Conservation (phyloP, 306 rosid species). For the Styphnolobium japonicum region DNA sequence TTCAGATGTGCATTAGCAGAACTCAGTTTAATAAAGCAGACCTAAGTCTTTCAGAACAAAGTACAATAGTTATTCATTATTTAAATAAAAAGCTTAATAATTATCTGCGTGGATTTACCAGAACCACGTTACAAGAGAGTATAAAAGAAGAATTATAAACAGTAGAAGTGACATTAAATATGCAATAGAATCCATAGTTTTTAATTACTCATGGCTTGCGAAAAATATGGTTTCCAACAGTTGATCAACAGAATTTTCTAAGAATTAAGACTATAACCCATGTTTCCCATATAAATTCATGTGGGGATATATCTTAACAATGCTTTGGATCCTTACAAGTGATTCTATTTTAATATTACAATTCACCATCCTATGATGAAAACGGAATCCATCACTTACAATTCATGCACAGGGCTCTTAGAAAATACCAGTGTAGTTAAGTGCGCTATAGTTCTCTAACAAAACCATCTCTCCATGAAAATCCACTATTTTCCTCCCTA, state of each 20-base stretch:
- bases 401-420: not conserved
- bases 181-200: not conserved
- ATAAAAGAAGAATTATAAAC: not conserved
- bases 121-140: not conserved
- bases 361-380: no score
- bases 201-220: not conserved
- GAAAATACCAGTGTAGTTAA: slow-evolving; percentile 78
- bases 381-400: slow-evolving; percentile 7
- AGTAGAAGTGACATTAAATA: not conserved
- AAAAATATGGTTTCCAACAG: not conserved
- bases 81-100: not conserved
- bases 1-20: not conserved
- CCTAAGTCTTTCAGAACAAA: not conserved
- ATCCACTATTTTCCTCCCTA: slow-evolving; percentile 77
- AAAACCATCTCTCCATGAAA: slow-evolving; percentile 96
- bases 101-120: not conserved
- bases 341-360: not conserved
- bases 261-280: not conserved
- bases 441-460: slow-evolving; percentile 82
- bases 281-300: not conserved
- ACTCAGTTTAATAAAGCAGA: not conserved
- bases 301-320: not conserved
- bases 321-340: not conserved
- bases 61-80: not conserved
- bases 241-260: not conserved